These are phyloP conservation scores for Zymoseptoria tritici DNA, from an alignment of 2,329 filamentous ascomycete genomes.

Conservation along the genomic window DNA sequence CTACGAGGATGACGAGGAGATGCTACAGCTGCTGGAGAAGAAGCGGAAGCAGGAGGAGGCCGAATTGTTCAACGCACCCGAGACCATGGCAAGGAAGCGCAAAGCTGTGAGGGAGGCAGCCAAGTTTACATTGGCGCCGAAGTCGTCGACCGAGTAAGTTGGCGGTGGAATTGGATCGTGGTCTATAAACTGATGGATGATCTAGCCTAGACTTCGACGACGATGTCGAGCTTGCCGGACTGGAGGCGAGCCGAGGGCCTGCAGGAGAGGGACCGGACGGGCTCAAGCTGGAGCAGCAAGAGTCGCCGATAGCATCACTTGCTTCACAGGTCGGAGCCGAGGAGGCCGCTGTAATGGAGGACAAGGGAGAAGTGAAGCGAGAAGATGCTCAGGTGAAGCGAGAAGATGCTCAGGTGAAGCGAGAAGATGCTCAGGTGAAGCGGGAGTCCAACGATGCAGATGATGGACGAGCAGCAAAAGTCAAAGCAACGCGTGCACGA, in stretches of 20 bases:
- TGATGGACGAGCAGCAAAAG: neutral
- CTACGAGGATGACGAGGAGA: conserved; percentile 1
- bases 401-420: neutral
- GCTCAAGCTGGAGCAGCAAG: neutral
- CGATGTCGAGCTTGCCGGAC: neutral
- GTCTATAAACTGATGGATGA: neutral
- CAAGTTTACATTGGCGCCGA: neutral
- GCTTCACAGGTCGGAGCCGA: neutral
- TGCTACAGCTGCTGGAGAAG: conserved; percentile 3
- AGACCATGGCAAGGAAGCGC: conserved; percentile 4
- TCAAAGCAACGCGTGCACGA: neutral
- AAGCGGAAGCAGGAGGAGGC: conserved; percentile 7
- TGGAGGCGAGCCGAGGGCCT: neutral
- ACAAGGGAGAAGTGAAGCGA: neutral
- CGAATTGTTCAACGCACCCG: conserved; percentile 6
- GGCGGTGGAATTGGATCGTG: neutral
- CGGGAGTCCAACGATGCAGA: neutral
- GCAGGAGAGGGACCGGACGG: neutral
- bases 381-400: neutral
- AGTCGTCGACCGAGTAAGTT: conserved; percentile 5
- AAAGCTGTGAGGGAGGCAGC: conserved; percentile 7
- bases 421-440: neutral
- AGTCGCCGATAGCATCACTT: neutral
- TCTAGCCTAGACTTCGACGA: neutral
- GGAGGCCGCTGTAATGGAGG: neutral